Evolutionary conservation across 2,329 filamentous ascomycete genomes (phyloP), one percentile per base, ranked within the genome.

Genomic region (Trichoderma polysporum): DNA sequence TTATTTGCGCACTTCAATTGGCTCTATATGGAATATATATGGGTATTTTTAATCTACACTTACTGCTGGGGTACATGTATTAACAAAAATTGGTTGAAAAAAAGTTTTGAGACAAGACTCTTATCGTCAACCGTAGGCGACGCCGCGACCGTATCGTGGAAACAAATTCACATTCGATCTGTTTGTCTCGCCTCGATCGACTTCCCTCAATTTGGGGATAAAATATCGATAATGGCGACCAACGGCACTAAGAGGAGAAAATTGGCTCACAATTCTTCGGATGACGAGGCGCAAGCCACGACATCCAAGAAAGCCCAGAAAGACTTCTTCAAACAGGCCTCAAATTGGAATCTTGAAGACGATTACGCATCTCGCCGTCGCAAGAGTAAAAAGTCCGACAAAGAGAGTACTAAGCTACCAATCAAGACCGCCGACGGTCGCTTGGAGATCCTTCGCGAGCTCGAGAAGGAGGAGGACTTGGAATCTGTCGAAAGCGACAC

Each of bases 271-370:
- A 79, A 82, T 22, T 78, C 78, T 33, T 79, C 80, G 1, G 82
- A 84, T 50, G 83, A 83, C 52, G 82, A 84, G 53, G 73, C 74
- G 13, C 75, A 71, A 70, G 76, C 70, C 41, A 74, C 71, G 33
- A 68, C 73, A 31, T 77, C 75, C 3, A 78, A 74, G 68, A 82
- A 79, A 63, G 78, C 82, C n/a, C 84, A 87, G 67, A 86, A 86
- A 71, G 85, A 86, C 63, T 93, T 94, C 77, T 86, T 92, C 80
- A 87, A 87, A 73, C 90, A 87, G 74, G 92, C 91, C 6, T 85
- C 91, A 68, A 90, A 88, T 79, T 98, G 94, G 93, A 89, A 97
- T 74, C 85, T 97, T 57, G 95, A 97, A 81, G 91, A 97, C 76
- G 90, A 92, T 77, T 98, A 97, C 82, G 93, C 97, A 78, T 86